phyloP scores from a whole-genome alignment of 2,329 filamentous ascomycete species.

The Fusarium sp. region DNA sequence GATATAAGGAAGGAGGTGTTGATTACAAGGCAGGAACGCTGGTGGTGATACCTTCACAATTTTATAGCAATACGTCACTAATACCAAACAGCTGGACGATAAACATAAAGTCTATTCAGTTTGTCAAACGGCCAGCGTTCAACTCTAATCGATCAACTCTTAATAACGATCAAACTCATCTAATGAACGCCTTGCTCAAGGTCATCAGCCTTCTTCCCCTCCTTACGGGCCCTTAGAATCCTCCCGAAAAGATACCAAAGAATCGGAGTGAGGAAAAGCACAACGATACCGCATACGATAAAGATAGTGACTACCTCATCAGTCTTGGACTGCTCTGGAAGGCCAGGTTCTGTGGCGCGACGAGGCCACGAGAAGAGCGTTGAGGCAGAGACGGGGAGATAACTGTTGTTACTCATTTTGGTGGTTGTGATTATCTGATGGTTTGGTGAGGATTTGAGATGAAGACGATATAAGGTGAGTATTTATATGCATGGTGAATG shows the following conservation, averaged over 20 bases:
- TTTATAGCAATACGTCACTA: neutral
- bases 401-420: slow-evolving; percentile 14
- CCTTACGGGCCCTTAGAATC: neutral
- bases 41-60: neutral
- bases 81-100: neutral
- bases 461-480: neutral
- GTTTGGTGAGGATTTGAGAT: neutral
- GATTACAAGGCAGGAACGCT: neutral
- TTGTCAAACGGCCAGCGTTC: neutral
- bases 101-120: neutral
- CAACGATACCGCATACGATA: slow-evolving; percentile 18
- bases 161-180: neutral
- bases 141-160: too few relatives aligned
- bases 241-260: slow-evolving; percentile 9
- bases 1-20: neutral
- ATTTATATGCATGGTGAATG: neutral
- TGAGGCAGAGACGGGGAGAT: slow-evolving; percentile 5
- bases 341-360: neutral
- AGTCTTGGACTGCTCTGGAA: neutral
- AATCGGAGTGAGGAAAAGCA: slow-evolving; percentile 9
- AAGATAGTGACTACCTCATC: slow-evolving; percentile 1
- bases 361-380: slow-evolving; percentile 16
- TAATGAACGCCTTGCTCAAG: neutral
- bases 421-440: neutral
- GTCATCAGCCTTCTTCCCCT: neutral